Conservation (phyloP, 495 filamentous ascomycete species). For the Aspergillus sparsus region DNA sequence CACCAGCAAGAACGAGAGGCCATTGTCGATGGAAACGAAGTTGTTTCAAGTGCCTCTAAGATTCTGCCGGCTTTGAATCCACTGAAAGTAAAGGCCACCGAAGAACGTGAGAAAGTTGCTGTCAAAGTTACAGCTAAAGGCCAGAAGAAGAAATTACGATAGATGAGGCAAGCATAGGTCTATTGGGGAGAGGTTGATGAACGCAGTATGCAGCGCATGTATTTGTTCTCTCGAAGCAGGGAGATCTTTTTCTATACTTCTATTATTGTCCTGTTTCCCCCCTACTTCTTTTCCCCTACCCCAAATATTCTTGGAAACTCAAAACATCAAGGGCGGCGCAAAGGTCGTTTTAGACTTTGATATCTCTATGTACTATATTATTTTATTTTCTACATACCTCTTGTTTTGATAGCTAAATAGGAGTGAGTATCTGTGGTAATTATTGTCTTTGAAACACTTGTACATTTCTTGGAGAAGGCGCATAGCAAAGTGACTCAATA, state of each 20-base stretch:
- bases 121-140: constrained; percentile 33
- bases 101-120: constrained; percentile 45
- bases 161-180: constrained; percentile 18
- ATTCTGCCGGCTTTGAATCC: constrained; percentile 41
- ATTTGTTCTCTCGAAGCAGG: constrained; percentile 23
- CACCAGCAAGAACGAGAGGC: constrained; percentile 28
- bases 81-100: constrained; percentile 31
- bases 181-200: constrained; percentile 1
- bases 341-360: constrained; percentile 34
- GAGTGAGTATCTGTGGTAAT: constrained; percentile 13
- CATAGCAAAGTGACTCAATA: neutral
- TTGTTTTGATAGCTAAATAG: constrained; percentile 8
- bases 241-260: constrained; percentile 21
- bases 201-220: constrained; percentile 25
- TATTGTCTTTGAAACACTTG: constrained; percentile 6
- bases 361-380: constrained; percentile 45
- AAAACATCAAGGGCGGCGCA: constrained; percentile 45
- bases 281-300: constrained; percentile 2
- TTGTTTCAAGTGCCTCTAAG: constrained; percentile 37
- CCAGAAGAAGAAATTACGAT: constrained; percentile 32
- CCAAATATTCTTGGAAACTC: constrained; percentile 29
- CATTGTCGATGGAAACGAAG: constrained; percentile 42
- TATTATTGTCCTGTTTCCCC: no score
- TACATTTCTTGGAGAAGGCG: neutral
- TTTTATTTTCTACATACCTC: constrained; percentile 33